phyloP scores from a whole-genome alignment of 768 basidiomycete species.

The Pholiota microspora region DNA sequence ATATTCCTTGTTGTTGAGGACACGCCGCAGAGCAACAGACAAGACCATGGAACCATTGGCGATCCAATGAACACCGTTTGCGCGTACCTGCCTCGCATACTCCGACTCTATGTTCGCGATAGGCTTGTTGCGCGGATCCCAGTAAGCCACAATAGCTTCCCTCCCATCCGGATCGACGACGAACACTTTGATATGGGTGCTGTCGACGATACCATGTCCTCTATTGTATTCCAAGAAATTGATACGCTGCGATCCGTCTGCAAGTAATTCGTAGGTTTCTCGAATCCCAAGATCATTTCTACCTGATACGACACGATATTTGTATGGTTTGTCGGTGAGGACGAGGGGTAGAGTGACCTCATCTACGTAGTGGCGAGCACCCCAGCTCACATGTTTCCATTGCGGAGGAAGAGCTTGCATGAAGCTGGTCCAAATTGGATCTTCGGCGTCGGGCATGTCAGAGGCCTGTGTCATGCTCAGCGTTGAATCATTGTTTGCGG shows the following conservation, averaged over 20 bases:
- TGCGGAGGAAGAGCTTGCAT: constrained; percentile 3
- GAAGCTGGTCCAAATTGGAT: constrained; percentile 1
- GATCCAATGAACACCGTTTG: not conserved
- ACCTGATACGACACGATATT: not conserved
- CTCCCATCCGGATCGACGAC: constrained; percentile 2
- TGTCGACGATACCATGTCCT: constrained; percentile 1
- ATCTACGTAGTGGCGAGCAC: not conserved
- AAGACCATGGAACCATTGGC: not conserved
- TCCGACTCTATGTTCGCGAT: not conserved
- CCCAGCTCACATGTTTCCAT: constrained; percentile 3
- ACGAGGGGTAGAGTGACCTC: constrained; percentile 1
- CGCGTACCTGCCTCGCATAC: constrained; percentile 1
- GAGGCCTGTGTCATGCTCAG: not conserved
- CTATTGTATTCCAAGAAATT: constrained; percentile 6
- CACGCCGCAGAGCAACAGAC: not conserved
- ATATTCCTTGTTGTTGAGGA: constrained; percentile 5
- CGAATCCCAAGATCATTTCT: constrained; percentile 1
- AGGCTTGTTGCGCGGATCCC: constrained; percentile 1
- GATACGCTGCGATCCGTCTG: constrained; percentile 2
- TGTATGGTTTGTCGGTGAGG: constrained; percentile 1
- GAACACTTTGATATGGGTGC: not conserved
- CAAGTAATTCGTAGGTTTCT: not conserved
- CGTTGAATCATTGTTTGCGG: not conserved
- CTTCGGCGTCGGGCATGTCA: constrained; percentile 1
- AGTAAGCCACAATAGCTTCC: not conserved